Evolutionary conservation across 2,329 filamentous ascomycete genomes (phyloP).

Genomic region (Calonectria fujianensis): DNA sequence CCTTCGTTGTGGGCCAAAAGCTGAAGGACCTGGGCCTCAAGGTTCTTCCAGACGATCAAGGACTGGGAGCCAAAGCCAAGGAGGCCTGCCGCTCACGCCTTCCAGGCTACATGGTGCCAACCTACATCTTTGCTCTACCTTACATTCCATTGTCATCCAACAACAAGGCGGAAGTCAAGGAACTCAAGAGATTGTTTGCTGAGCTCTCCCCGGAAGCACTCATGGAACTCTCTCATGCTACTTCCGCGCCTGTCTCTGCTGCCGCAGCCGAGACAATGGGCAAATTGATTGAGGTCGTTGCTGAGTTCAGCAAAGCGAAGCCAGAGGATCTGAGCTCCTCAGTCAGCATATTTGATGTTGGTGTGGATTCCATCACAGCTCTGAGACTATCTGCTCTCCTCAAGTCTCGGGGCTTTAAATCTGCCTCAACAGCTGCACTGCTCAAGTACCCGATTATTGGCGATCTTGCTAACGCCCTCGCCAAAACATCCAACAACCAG

Average conservation of each 20-base stretch:
- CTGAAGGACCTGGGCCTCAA: slow-evolving; percentile 40
- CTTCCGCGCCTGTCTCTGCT: slow-evolving; percentile 52
- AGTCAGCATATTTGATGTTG: slow-evolving; percentile 88
- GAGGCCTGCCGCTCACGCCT: slow-evolving; percentile 81
- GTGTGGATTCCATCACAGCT: slow-evolving; percentile 90
- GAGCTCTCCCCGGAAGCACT: slow-evolving; percentile 76
- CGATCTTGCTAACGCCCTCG: slow-evolving; percentile 66
- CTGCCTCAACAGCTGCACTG: slow-evolving; percentile 79
- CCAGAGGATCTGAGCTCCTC: slow-evolving; percentile 66
- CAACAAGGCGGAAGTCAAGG: slow-evolving; percentile 89
- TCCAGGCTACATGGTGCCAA: slow-evolving; percentile 93
- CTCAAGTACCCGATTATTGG: slow-evolving; percentile 76
- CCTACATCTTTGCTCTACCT: slow-evolving; percentile 83
- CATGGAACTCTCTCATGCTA: slow-evolving; percentile 70
- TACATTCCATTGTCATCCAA: slow-evolving; percentile 88
- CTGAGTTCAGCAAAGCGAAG: slow-evolving; percentile 69
- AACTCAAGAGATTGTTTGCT: slow-evolving; percentile 80
- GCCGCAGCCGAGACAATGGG: slow-evolving; percentile 62
- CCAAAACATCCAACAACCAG: slow-evolving; percentile 37
- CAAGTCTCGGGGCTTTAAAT: slow-evolving; percentile 76
- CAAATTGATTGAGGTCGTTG: slow-evolving; percentile 72
- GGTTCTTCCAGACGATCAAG: slow-evolving; percentile 57
- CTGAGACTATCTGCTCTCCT: slow-evolving; percentile 81
- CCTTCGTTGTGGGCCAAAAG: slow-evolving; percentile 74
- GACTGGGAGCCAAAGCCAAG: slow-evolving; percentile 68